These are phyloP conservation scores for Jacaranda copaia DNA, from an alignment of 257 asterid genomes.

Conservation along the genomic window DNA sequence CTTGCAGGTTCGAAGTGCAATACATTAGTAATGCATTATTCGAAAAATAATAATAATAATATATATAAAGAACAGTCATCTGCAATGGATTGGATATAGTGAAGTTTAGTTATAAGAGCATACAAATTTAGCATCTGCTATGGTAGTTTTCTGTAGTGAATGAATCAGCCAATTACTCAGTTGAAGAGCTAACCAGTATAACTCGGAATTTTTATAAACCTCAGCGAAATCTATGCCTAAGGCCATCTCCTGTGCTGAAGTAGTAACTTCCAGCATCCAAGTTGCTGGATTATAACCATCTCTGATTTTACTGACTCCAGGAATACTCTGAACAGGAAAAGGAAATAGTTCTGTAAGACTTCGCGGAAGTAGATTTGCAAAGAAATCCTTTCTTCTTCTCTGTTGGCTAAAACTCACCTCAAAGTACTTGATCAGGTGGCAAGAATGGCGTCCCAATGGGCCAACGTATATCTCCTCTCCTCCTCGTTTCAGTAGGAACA, in stretches of 20 bases:
- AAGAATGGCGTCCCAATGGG: conserved; percentile 63
- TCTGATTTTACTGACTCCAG: conserved; percentile 54
- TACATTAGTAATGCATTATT: no score
- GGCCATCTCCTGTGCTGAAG: conserved; percentile 50
- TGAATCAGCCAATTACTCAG: no score
- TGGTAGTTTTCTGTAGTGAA: no score
- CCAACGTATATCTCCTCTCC: conserved; percentile 81
- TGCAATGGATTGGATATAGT: no score
- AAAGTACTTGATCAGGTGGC: conserved; percentile 58
- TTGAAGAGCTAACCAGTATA: conserved; percentile 42
- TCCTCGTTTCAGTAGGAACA: conserved; percentile 67
- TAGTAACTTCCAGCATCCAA: conserved; percentile 75
- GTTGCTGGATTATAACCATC: conserved; percentile 74
- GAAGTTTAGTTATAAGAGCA: neutral
- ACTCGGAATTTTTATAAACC: conserved; percentile 53
- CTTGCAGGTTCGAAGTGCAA: no score
- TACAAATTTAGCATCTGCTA: no score
- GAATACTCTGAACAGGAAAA: conserved; percentile 43
- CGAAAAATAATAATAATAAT: no score
- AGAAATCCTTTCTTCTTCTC: neutral
- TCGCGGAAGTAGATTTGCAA: neutral
- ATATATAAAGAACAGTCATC: no score
- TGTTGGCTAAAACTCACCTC: conserved; percentile 46
- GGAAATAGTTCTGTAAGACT: neutral
- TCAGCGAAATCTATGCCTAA: conserved; percentile 54